Conservation (phyloP, 768 basidiomycete genomes). For the Boletus insuetus region DNA sequence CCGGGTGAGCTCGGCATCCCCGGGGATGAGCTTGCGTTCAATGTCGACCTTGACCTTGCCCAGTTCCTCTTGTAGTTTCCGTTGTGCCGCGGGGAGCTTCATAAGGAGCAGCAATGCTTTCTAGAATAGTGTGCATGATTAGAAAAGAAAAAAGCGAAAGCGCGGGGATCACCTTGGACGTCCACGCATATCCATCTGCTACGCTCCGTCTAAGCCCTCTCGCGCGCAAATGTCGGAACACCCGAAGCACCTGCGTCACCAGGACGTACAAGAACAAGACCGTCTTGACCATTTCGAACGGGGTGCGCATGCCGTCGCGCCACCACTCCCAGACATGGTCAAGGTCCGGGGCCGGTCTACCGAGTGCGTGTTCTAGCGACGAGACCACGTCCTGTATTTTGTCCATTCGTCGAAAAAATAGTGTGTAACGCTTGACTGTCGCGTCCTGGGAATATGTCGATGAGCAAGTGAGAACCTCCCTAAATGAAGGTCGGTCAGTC, state of each 20-base stretch:
- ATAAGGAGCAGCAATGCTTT: constrained; percentile 54
- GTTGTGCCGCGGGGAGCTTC: constrained; percentile 56
- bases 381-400: constrained; percentile 1
- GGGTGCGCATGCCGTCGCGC: constrained; percentile 8
- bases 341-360: background rate
- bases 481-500: no score
- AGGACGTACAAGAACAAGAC: constrained; percentile 36
- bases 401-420: constrained; percentile 3
- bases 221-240: constrained; percentile 37
- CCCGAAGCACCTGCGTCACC: constrained; percentile 21
- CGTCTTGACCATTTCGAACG: constrained; percentile 32
- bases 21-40: constrained; percentile 64
- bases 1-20: constrained; percentile 57
- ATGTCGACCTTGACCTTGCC: constrained; percentile 61
- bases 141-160: no score
- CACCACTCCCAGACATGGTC: constrained; percentile 17
- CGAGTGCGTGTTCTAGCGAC: constrained; percentile 5
- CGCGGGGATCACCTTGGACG: constrained; percentile 19
- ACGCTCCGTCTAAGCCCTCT: constrained; percentile 32
- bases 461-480: no score
- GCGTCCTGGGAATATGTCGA: no score
- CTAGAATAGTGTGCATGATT: constrained; percentile 30
- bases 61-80: constrained; percentile 63
- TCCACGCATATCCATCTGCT: constrained; percentile 27
- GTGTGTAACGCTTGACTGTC: no score